Base-by-base conservation (phyloP, 129 eudicot species). In the Pseudognaphalium luteoalbum region DNA sequence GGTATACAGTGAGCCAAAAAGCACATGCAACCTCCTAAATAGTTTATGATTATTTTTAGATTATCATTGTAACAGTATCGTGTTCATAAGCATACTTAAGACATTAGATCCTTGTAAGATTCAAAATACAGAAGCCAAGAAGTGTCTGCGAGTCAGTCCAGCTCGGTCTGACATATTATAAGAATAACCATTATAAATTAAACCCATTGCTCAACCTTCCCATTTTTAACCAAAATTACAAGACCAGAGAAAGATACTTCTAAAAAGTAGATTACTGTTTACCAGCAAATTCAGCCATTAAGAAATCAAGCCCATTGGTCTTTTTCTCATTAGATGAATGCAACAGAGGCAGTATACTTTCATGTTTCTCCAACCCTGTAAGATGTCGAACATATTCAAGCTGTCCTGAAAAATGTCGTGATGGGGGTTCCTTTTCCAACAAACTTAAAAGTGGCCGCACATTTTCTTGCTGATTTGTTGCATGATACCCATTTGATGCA, bases 261-360 rank as follows among this genome's bases (percentile, higher is more conserved):
- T 12, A n/a, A 58, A 70, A 34, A 25, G 5, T 58, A 63, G 7
- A 73, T 9, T 28, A 19, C 0, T 35, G 65, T 64, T 34, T 76
- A 89, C 99, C 99, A 82, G 97, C 96, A 82, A 91, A 91, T 86
- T 94, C 93, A 64, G 93, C 97, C 99, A 89, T 88, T 84, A 91
- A 76, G 83, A 88, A 91, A 74, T 94, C 99, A 15, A 91, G 80
- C 28, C 93, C 99, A 61, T 91, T 89, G 69, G 87, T 57, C 72
- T 94, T 94, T 86, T 83, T 94, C 42, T 89, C 98, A 81, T 72
- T 81, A 68, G 98, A 84, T 20, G 93, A 78, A 78, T 94, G 97
- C 82, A 91, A 70, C 76, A 94, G 97, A n/a, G 98, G 98, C 60
- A 88, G 80, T 72, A 88, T 83, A 68, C 86, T 91, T 82, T 91